Conservation (phyloP, 345 rosid genomes). For the Citrus trifoliata region DNA sequence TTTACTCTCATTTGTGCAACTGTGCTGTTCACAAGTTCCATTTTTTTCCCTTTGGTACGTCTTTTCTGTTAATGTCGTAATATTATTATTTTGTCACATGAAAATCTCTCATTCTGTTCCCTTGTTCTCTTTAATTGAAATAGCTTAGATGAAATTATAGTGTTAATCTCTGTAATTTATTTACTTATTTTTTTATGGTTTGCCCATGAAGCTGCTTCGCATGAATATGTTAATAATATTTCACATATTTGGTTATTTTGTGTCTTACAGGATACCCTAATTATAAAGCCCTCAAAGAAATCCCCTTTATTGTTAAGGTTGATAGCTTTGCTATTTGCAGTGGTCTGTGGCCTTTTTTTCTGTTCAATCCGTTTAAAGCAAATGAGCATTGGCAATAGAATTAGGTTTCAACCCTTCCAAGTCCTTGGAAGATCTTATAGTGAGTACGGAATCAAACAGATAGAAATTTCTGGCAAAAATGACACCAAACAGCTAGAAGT, state of each 20-base stretch:
- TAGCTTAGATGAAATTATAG: neutral
- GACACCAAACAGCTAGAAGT: conserved; percentile 17
- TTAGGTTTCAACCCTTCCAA: conserved; percentile 38
- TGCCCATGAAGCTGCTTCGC: neutral
- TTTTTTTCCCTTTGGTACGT: neutral
- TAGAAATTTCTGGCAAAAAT: conserved; percentile 20
- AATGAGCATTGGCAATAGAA: conserved; percentile 36
- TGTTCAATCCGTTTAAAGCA: conserved; percentile 68
- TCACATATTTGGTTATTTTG: conserved; percentile 6
- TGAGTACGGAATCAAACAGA: conserved; percentile 4
- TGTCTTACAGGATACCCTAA: conserved; percentile 50
- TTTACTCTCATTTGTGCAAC: neutral
- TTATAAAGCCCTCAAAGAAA: conserved; percentile 67
- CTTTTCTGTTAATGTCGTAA: neutral
- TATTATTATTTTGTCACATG: neutral
- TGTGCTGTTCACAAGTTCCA: neutral
- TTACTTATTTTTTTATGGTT: neutral
- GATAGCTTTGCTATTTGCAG: conserved; percentile 63
- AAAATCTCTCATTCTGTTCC: neutral
- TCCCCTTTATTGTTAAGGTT: conserved; percentile 70
- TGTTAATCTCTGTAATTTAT: neutral
- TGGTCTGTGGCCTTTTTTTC: conserved; percentile 68
- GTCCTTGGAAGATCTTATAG: conserved; percentile 35
- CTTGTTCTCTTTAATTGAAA: neutral
- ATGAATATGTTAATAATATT: neutral